These are phyloP conservation scores for Linnemannia zychae DNA, from an alignment of 192 early-diverging fungal genomes.

Conservation along the genomic window DNA sequence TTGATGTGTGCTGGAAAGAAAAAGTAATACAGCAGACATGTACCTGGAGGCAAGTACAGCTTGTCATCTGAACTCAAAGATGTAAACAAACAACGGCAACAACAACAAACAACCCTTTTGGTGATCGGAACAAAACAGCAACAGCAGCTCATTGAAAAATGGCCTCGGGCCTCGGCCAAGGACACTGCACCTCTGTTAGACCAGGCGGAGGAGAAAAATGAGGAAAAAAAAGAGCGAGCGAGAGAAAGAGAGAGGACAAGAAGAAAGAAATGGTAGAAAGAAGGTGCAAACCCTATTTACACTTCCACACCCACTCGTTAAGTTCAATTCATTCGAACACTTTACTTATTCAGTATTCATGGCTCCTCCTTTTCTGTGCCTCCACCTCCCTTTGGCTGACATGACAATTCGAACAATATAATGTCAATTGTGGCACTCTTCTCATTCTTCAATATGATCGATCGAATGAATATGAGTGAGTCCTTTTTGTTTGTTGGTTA, in stretches of 20 bases:
- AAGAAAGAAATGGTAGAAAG: background rate
- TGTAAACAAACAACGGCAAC: background rate
- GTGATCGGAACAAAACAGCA: background rate
- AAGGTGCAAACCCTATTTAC: slow-evolving; percentile 1
- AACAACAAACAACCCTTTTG: background rate
- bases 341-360: background rate
- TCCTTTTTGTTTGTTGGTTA: background rate
- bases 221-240: background rate
- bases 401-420: background rate
- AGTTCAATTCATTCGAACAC: background rate
- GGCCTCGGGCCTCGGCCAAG: slow-evolving; percentile 3
- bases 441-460: slow-evolving; percentile 1
- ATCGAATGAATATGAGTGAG: background rate
- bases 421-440: background rate
- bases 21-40: background rate
- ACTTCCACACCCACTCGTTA: background rate
- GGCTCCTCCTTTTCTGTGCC: background rate
- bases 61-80: slow-evolving; percentile 8
- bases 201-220: background rate
- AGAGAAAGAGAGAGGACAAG: background rate
- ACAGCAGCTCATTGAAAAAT: background rate
- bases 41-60: background rate
- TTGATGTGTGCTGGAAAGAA: background rate
- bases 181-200: background rate
- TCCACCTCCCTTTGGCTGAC: background rate